Percentiles rank a stretch among this genome's conserved stretches.
These are phyloP conservation scores for Fabrea salina DNA, from an alignment of 169 alveolate genomes.

Conservation along the genomic window DNA sequence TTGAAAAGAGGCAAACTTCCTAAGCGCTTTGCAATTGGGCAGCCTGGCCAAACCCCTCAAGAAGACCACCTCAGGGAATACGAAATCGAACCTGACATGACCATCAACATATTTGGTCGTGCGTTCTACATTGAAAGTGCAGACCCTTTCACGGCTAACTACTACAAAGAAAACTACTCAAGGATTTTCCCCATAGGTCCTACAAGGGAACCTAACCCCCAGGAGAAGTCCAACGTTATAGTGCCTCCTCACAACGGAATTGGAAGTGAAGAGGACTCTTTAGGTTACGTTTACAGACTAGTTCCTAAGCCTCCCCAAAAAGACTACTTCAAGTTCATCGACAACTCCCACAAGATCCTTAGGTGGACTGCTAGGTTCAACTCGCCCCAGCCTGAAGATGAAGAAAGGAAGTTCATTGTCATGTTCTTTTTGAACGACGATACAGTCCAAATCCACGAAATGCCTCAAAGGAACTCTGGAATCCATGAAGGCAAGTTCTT, in stretches of 20 bases:
- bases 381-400: slow-evolving; percentile 74
- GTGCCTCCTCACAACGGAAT: slow-evolving; percentile 86
- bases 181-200: slow-evolving; percentile 69
- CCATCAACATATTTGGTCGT: slow-evolving; percentile 70
- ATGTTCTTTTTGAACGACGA: slow-evolving; percentile 74
- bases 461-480: slow-evolving; percentile 79
- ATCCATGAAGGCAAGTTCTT: slow-evolving; percentile 60
- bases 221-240: slow-evolving; percentile 47
- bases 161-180: slow-evolving; percentile 62
- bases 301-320: slow-evolving; percentile 67
- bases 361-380: slow-evolving; percentile 67
- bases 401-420: slow-evolving; percentile 74
- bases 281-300: slow-evolving; percentile 73
- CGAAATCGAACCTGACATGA: slow-evolving; percentile 69
- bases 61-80: slow-evolving; percentile 60
- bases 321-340: slow-evolving; percentile 77
- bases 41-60: slow-evolving; percentile 71
- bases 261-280: slow-evolving; percentile 82
- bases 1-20: slow-evolving; percentile 76
- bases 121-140: slow-evolving; percentile 72
- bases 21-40: slow-evolving; percentile 57
- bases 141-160: slow-evolving; percentile 76
- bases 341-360: slow-evolving; percentile 65
- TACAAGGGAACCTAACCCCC: slow-evolving; percentile 35
- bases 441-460: slow-evolving; percentile 72